A percentile compares a stretch with the other conserved stretches of the same genome.
Conservation (phyloP, 2,329 filamentous ascomycete species). For the Cryphonectria parasitica region DNA sequence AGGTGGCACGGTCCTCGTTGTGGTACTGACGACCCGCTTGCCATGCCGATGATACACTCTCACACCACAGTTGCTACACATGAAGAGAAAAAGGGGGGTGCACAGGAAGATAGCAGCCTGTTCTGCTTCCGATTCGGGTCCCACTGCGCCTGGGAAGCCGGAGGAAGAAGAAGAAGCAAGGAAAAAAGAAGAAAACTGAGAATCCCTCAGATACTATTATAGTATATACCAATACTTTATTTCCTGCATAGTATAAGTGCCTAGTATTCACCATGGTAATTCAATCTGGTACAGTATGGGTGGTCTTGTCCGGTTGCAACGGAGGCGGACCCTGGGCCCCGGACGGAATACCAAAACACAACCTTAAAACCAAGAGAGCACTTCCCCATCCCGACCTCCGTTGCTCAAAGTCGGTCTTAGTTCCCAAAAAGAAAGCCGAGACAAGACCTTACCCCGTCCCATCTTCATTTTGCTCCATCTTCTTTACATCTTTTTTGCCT, state of each 20-base stretch:
- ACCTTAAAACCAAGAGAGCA: background rate
- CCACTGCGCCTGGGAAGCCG: too few relatives aligned
- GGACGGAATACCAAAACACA: background rate
- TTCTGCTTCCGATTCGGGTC: too few relatives aligned
- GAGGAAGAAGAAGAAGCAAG: too few relatives aligned
- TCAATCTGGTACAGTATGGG: background rate
- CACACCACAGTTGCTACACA: too few relatives aligned
- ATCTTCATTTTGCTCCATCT: background rate
- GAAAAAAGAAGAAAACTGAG: too few relatives aligned
- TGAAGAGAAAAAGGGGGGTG: too few relatives aligned
- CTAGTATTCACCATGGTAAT: too few relatives aligned
- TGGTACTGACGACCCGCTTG: background rate
- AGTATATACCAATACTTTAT: background rate
- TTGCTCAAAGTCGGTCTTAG: background rate
- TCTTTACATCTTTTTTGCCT: background rate
- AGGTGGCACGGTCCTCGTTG: background rate
- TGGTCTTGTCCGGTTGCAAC: background rate
- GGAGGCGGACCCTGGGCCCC: background rate
- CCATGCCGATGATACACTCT: background rate
- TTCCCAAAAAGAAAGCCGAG: background rate
- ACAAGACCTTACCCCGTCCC: background rate
- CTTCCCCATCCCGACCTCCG: constrained; percentile 5
- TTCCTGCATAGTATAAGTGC: too few relatives aligned
- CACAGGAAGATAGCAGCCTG: too few relatives aligned
- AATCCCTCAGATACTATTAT: too few relatives aligned